Evolutionary conservation across 2,329 filamentous ascomycete species (phyloP), one percentile per base, ranked within the genome.

Genomic region (Penicillium sp.): DNA sequence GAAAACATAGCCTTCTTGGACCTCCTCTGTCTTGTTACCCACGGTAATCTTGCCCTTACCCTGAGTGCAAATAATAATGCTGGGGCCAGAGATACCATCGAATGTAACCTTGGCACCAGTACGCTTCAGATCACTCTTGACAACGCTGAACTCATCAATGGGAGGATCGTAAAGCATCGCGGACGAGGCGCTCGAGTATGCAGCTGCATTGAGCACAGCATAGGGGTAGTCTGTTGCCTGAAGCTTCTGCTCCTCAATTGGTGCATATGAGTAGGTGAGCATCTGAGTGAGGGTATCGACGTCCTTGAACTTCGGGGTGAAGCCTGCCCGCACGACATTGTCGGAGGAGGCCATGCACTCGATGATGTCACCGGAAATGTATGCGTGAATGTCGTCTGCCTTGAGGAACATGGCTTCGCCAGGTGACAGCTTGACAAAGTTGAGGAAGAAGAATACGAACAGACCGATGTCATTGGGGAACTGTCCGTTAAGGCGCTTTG

Each of bases 281-380:
- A 96, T 96, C 58, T 86, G 83, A 32, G 93, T 91, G 10, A 99
- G 81, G 0, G 92, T 97, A 50, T 86, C 78, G 21, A 97, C 91
- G 65, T 99, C 94, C 78, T 97, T 97, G 83, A 96, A 99, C 73
- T 99, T 99, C 52, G 94, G 94, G 0, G 94, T 99, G 75, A 99
- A 94, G 42, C 94, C 94, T 0, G 94, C 94, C 52, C 94, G 91
- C 48, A 99, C 92, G 34, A 99, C 94, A 63, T 99, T 99, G 82
- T 99, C 94, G n/a, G 91, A 96, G 8, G 91, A 89, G 0, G 94
- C 94, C 94, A 99, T 99, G 80, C 94, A 99, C 77, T 99, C 94
- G 71, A 99, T 92, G 64, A 99, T 96, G 69, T 99, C 93, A 32
- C 77, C 77, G 5, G 75, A 78, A 43, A 79, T 77, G 54, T 99